A percentile compares a stretch with the other conserved stretches of the same genome.
These are phyloP conservation scores for Fusarium kyushuense DNA, from an alignment of 2,329 filamentous ascomycete species.

Conservation along the genomic window DNA sequence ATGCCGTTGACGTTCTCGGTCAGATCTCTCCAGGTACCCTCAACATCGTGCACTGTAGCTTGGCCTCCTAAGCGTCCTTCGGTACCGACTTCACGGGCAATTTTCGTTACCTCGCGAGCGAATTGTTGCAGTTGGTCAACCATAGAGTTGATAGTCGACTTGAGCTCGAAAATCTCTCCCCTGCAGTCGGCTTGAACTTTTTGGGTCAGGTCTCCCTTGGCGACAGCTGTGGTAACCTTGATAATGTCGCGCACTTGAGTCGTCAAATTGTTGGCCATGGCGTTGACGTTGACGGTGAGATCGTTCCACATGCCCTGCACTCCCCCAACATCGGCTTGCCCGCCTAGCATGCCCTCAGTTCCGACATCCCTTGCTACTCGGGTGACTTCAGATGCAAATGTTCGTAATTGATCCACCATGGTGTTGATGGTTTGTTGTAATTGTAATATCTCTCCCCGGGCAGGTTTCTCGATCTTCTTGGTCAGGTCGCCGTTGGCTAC, in stretches of 20 bases:
- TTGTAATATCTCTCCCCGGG: constrained; percentile 84
- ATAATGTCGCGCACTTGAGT: constrained; percentile 96
- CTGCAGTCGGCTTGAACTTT: constrained; percentile 94
- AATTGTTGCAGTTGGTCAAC: constrained; percentile 98
- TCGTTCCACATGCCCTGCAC: constrained; percentile 93
- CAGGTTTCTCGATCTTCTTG: constrained; percentile 85
- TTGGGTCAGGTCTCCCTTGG: constrained; percentile 91
- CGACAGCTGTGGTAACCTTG: constrained; percentile 78
- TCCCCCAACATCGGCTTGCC: constrained; percentile 84
- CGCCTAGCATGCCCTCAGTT: constrained; percentile 84
- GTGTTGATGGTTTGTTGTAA: constrained; percentile 89
- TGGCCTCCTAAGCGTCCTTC: constrained; percentile 95
- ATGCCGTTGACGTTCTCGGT: constrained; percentile 98
- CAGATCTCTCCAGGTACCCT: constrained; percentile 96
- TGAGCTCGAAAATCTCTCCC: constrained; percentile 93
- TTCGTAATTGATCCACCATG: constrained; percentile 87
- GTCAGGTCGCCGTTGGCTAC: constrained; percentile 86
- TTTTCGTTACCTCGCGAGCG: constrained; percentile 94
- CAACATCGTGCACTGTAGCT: constrained; percentile 94
- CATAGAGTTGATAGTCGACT: constrained; percentile 99
- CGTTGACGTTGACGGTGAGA: constrained; percentile 86
- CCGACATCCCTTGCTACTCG: constrained; percentile 86
- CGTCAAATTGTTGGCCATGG: constrained; percentile 88
- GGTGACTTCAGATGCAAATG: constrained; percentile 86
- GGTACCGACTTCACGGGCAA: constrained; percentile 95